Percentiles rank a stretch among this genome's conserved stretches.
Evolutionary conservation across 2,329 filamentous ascomycete species (phyloP).

Genomic region (Fusarium lyarnte): DNA sequence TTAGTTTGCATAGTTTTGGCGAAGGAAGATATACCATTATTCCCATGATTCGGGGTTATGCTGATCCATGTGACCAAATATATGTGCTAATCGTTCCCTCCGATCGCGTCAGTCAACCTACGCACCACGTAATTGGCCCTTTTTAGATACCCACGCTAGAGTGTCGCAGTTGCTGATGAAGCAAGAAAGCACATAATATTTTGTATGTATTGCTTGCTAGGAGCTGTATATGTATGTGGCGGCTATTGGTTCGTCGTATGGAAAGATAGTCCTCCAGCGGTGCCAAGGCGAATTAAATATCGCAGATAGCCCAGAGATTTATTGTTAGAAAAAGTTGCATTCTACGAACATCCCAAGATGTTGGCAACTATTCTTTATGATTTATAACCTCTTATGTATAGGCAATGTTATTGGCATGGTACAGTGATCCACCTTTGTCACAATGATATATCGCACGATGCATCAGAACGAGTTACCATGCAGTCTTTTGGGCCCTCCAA

Average conservation of each 20-base stretch:
- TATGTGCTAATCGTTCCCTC: background rate
- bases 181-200: background rate
- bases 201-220: background rate
- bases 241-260: background rate
- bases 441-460: background rate
- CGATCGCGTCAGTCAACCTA: constrained; percentile 1
- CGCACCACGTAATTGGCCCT: background rate
- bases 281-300: too few relatives aligned
- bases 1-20: background rate
- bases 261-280: background rate
- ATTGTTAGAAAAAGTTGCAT: rapidly evolving
- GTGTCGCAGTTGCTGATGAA: background rate
- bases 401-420: background rate
- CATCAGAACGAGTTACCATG: background rate
- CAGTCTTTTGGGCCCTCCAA: too few relatives aligned
- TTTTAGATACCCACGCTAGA: background rate
- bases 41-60: background rate
- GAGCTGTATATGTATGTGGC: rapidly evolving
- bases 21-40: background rate
- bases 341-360: background rate
- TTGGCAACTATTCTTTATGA: background rate
- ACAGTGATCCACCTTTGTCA: too few relatives aligned
- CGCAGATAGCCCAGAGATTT: background rate
- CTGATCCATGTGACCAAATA: background rate
- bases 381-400: too few relatives aligned